Evolutionary conservation across 2,329 filamentous ascomycete genomes (phyloP).

Genomic region (Canariomyces notabilis): DNA sequence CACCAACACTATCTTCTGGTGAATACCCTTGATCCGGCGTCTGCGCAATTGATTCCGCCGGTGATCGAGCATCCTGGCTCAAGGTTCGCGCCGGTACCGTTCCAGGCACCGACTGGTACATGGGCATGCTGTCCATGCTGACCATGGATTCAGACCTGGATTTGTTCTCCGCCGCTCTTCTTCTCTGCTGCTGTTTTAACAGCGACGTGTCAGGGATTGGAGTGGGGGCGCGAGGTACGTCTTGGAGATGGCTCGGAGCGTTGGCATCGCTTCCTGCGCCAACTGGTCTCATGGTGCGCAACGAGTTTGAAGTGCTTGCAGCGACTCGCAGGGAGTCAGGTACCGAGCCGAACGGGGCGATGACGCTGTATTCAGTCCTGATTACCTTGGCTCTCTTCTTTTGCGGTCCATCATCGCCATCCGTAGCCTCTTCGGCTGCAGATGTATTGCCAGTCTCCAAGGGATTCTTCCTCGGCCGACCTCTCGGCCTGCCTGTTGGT

Average conservation of each 20-base stretch:
- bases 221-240: slow-evolving; percentile 71
- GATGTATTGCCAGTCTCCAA: slow-evolving; percentile 62
- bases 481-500: slow-evolving; percentile 51
- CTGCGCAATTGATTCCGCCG: slow-evolving; percentile 45
- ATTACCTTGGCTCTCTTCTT: slow-evolving; percentile 79
- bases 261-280: slow-evolving; percentile 42
- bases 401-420: slow-evolving; percentile 52
- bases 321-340: slow-evolving; percentile 82
- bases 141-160: slow-evolving; percentile 56
- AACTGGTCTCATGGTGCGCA: slow-evolving; percentile 77
- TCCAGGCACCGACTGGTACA: slow-evolving; percentile 23
- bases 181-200: slow-evolving; percentile 28
- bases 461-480: slow-evolving; percentile 51
- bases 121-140: slow-evolving; percentile 30
- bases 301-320: slow-evolving; percentile 82
- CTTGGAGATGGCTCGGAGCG: slow-evolving; percentile 55
- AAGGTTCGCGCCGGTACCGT: slow-evolving; percentile 38
- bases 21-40: slow-evolving; percentile 46
- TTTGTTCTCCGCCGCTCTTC: slow-evolving; percentile 40
- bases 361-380: slow-evolving; percentile 50
- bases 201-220: slow-evolving; percentile 57
- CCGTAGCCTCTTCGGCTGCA: slow-evolving; percentile 63
- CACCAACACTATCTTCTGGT: slow-evolving; percentile 65
- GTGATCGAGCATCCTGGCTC: slow-evolving; percentile 50
- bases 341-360: slow-evolving; percentile 65